Percentiles rank a stretch among this genome's conserved stretches.
These are phyloP conservation scores for Mucor velutinosus DNA, from an alignment of 371 early-diverging fungal genomes.

Conservation along the genomic window DNA sequence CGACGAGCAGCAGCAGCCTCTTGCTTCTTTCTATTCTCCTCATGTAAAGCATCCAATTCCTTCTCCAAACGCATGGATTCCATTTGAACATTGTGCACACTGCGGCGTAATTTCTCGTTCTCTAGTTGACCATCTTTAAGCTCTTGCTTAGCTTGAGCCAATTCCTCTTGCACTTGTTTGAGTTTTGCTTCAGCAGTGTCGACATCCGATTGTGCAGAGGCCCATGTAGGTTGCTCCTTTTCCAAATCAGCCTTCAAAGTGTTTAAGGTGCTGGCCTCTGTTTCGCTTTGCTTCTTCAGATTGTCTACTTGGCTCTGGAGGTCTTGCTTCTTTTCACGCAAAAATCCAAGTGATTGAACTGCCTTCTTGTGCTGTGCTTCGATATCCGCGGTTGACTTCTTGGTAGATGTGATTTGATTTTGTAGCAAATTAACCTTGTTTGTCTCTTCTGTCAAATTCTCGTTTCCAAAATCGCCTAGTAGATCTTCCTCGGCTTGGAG, in stretches of 20 bases:
- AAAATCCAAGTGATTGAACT: constrained; percentile 21
- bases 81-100: constrained; percentile 42
- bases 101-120: constrained; percentile 37
- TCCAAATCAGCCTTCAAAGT: constrained; percentile 23
- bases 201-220: constrained; percentile 12
- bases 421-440: constrained; percentile 44
- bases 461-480: constrained; percentile 47
- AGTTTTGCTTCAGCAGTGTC: constrained; percentile 33
- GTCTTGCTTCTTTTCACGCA: constrained; percentile 30
- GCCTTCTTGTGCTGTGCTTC: constrained; percentile 25
- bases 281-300: constrained; percentile 6
- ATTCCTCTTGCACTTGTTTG: constrained; percentile 14
- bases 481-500: constrained; percentile 33
- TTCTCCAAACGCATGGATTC: constrained; percentile 30
- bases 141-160: constrained; percentile 22
- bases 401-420: constrained; percentile 35
- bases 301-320: constrained; percentile 22
- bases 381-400: constrained; percentile 26
- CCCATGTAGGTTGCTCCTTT: constrained; percentile 32
- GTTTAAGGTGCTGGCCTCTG: constrained; percentile 13
- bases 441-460: constrained; percentile 37
- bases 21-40: constrained; percentile 24
- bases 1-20: constrained; percentile 13
- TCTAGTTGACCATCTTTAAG: constrained; percentile 36
- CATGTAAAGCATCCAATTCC: constrained; percentile 32